Conservation (phyloP, 2,329 filamentous ascomycete genomes). For the Tolypocladium tundrense region DNA sequence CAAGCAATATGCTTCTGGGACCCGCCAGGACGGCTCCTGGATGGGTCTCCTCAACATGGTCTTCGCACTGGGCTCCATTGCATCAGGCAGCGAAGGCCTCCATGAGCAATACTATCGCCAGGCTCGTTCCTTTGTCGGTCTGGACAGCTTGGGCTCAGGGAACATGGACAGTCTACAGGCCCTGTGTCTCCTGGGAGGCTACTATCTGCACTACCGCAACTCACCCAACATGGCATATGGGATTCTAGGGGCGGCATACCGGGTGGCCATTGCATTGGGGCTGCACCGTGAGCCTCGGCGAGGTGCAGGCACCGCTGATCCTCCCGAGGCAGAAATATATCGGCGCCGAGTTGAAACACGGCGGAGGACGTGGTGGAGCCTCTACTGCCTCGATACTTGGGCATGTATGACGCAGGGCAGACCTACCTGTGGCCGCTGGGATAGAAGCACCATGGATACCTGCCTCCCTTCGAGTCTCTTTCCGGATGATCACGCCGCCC, state of each 20-base stretch:
- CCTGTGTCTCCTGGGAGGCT: constrained; percentile 60
- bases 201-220: constrained; percentile 71
- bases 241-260: constrained; percentile 58
- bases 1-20: constrained; percentile 38
- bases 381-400: constrained; percentile 68
- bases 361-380: constrained; percentile 57
- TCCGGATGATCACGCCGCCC: constrained; percentile 14
- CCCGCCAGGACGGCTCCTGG: constrained; percentile 47
- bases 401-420: constrained; percentile 60
- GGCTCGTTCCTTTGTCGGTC: constrained; percentile 39
- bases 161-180: constrained; percentile 68
- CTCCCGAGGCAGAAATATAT: neutral
- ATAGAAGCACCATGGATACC: constrained; percentile 19
- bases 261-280: constrained; percentile 66
- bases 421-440: constrained; percentile 43
- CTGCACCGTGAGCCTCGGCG: constrained; percentile 51
- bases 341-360: constrained; percentile 2
- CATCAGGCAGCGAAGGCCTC: constrained; percentile 42
- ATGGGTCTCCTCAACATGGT: constrained; percentile 52
- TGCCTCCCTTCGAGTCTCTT: constrained; percentile 10
- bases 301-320: neutral
- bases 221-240: constrained; percentile 68
- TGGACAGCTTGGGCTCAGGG: constrained; percentile 46
- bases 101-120: constrained; percentile 48
- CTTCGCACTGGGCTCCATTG: constrained; percentile 50